Percentiles rank a stretch among this genome's conserved stretches.
phyloP scores from a whole-genome alignment of 331 rosid genomes.

The Dryas integrifolia region DNA sequence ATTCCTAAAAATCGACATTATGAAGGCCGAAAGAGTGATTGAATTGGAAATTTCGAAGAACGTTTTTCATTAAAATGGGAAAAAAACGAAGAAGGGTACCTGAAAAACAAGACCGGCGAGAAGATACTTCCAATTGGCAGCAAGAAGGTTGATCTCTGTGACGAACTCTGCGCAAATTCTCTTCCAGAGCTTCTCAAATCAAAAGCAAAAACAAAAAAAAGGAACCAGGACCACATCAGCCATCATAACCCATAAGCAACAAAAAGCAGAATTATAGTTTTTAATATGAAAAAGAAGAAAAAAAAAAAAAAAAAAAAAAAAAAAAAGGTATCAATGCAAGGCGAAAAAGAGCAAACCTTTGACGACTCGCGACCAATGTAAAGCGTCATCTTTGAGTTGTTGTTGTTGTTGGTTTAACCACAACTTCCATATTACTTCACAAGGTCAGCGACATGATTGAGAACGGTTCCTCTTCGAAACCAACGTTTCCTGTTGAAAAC shows the following conservation, averaged over 20 bases:
- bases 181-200: conserved; percentile 70
- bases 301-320: background rate
- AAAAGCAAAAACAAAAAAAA: conserved; percentile 3
- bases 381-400: conserved; percentile 63
- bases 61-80: background rate
- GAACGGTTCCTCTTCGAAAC: too few relatives aligned
- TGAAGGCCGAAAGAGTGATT: background rate
- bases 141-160: conserved; percentile 78
- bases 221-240: conserved; percentile 20
- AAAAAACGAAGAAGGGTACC: conserved; percentile 37
- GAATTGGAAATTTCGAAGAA: background rate
- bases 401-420: conserved; percentile 29
- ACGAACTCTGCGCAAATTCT: conserved; percentile 74
- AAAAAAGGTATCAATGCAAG: background rate
- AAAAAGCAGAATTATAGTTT: background rate
- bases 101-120: conserved; percentile 80
- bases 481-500: background rate
- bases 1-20: background rate
- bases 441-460: conserved; percentile 43
- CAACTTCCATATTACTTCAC: conserved; percentile 76
- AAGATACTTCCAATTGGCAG: conserved; percentile 83
- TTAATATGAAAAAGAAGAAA: background rate
- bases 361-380: conserved; percentile 96
- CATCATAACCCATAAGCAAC: conserved; percentile 1
- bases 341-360: conserved; percentile 49